phyloP scores from a whole-genome alignment of 2,329 filamentous ascomycete genomes.

The Talaromyces sp. region DNA sequence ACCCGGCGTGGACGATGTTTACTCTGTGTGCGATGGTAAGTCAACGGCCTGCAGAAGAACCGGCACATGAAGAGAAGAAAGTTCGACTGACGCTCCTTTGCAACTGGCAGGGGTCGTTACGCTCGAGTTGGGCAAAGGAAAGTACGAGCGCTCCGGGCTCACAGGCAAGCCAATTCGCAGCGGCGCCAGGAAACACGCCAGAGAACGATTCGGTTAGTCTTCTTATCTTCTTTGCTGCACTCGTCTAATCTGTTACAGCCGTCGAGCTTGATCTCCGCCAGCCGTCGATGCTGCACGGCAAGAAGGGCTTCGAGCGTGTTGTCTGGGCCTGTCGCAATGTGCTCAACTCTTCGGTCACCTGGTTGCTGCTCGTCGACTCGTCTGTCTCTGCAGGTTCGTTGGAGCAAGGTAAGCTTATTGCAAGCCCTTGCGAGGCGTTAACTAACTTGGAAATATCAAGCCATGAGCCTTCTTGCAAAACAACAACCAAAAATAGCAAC shows the following conservation, averaged over 20 bases:
- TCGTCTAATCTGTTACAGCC: slow-evolving; percentile 43
- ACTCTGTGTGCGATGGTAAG: slow-evolving; percentile 63
- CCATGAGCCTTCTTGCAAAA: slow-evolving; percentile 30
- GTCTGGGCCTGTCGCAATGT: slow-evolving; percentile 75
- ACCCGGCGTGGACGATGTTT: slow-evolving; percentile 64
- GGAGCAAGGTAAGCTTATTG: slow-evolving; percentile 38
- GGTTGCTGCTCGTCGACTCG: slow-evolving; percentile 66
- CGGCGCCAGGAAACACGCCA: slow-evolving; percentile 57
- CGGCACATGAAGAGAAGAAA: background rate
- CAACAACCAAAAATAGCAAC: slow-evolving; percentile 33
- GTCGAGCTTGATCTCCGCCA: slow-evolving; percentile 70
- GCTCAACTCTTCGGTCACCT: slow-evolving; percentile 60
- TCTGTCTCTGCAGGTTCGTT: slow-evolving; percentile 13
- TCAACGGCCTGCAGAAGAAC: background rate
- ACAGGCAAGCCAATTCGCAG: slow-evolving; percentile 61
- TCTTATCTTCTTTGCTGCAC: background rate
- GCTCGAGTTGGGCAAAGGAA: slow-evolving; percentile 73
- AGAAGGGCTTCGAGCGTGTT: slow-evolving; percentile 74
- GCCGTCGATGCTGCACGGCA: slow-evolving; percentile 74
- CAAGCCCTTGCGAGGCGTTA: background rate
- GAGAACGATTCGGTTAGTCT: slow-evolving; percentile 66
- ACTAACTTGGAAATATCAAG: slow-evolving; percentile 2
- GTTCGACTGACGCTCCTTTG: background rate
- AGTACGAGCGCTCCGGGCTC: slow-evolving; percentile 77
- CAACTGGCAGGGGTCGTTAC: slow-evolving; percentile 58